Base-by-base conservation (phyloP, 768 basidiomycete genomes). In the Galerina sulciceps region DNA sequence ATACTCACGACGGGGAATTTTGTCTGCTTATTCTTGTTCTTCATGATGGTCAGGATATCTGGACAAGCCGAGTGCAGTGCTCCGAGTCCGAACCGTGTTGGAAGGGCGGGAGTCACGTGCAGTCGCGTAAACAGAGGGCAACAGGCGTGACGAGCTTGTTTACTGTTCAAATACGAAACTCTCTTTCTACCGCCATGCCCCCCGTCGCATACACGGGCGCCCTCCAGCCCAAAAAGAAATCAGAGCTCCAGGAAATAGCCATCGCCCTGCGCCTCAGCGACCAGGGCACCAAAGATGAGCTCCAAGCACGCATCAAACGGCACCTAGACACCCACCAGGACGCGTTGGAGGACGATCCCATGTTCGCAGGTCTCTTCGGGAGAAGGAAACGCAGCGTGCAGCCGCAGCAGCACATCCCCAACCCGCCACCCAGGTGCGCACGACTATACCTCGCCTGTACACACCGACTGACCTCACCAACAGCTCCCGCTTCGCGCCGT, bases 11-110 rank as follows among this genome's bases (percentile, higher is more conserved):
- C 92, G 8, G 94, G 93, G 67, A 96, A 96, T 65, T 93, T 92
- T 10, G 93, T 94, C 57, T 90, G 86, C 73, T 93, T 94, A 74
- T 93, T 93, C 75, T 92, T 93, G 68, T 91, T 92, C 78, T 93
- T 93, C 91, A 93, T 93, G 42, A 43, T 64, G 35, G 10, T 11
- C 4, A 17, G 20, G n/a, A n/a, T n/a, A n/a, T n/a, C n/a, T n/a
- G n/a, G n/a, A n/a, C n/a, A n/a, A n/a, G n/a, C n/a, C n/a, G n/a
- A n/a, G n/a, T n/a, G n/a, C n/a, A n/a, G n/a, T n/a, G n/a, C n/a
- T n/a, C n/a, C n/a, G n/a, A n/a, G n/a, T n/a, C n/a, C n/a, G n/a
- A n/a, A n/a, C n/a, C 5, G 26, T 31, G 26, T 31, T 31, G 26
- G 26, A 31, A 31, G 4, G 26, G 26, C 26, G 26, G 26, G 26